Base-by-base conservation (phyloP, 2,329 filamentous ascomycete species). In the Tolypocladium tropicale region DNA sequence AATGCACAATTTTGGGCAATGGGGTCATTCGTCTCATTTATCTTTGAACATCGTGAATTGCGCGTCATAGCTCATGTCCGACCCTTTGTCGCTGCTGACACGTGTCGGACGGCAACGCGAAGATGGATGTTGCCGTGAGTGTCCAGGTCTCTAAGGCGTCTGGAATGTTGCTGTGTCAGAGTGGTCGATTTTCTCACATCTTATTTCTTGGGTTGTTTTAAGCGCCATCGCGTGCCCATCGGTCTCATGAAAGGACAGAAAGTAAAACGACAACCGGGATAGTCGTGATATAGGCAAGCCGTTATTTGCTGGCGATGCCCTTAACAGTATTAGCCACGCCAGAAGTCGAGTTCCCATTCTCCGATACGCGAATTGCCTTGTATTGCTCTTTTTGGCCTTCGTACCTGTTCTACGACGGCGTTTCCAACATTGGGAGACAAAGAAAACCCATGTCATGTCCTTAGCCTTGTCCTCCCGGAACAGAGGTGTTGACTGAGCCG, bases 401-500 rank as follows among this genome's bases (percentile, higher is more conserved):
- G 25, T 18, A 23, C 25, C n/a, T n/a, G n/a, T n/a, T n/a, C n/a
- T n/a, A n/a, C n/a, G n/a, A n/a, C n/a, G n/a, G n/a, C n/a, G 18
- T 18, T 16, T 14, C 30, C 39, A n/a, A 53, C n/a, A n/a, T n/a
- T n/a, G n/a, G n/a, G n/a, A n/a, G 50, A 32, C 54, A n/a, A 32
- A 36, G 21, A 25, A 52, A 23, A 39, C 6, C 50, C 32, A 50
- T 39, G 21, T 32, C 49, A 14, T 37, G 37, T 21, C 54, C 54
- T 21, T 54, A 54, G 43, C 41, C 53, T 59, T 55, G 56, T 36
- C 56, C 58, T 63, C 62, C 37, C 46, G 37, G 14, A 56, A 39
- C 21, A 37, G 28, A 36, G 54, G n/a, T n/a, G 14, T 50, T 25
- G 21, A 14, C 11, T 18, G 48, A 11, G 33, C 33, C 6, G 12